Evolutionary conservation across 257 asterid genomes (phyloP), one percentile per base, ranked within the genome.

Genomic region (Ligustrum vulgare): DNA sequence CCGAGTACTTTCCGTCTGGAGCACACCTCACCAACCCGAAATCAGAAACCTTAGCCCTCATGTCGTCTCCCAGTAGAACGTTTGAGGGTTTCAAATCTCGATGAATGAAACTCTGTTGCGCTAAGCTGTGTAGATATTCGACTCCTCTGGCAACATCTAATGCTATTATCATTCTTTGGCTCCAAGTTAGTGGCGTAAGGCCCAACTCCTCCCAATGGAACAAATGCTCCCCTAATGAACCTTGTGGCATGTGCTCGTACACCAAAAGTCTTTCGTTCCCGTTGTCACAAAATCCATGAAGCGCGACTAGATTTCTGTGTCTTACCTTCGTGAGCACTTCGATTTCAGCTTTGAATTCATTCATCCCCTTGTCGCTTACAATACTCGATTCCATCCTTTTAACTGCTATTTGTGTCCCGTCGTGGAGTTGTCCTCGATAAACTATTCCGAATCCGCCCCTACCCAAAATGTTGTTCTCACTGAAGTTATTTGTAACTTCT

Each of bases 11-110:
- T 1, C 92, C 90, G 36, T 86, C 91, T 1, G 94, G 94, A 5
- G 98, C 94, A 11, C 84, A 81, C 71, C 84, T 87, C 49, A 95
- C 99, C 86, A 95, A 74, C 33, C 99, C 99, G 63, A 95, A 94
- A 86, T 94, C 99, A 0, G 98, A 81, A 77, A 94, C 99, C 82
- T 94, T 94, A 10, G 97, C 98, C 78, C 94, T 92, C 93, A 89
- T 80, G 45, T 90, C 93, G 75, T 94, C 91, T 67, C 94, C 96
- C 3, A 94, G 82, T 54, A 94, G 96, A 71, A 94, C 84, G 70
- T 94, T 94, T 2, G 97, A 86, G 0, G 99, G 97, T 70, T 94
- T 94, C 76, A 94, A 78, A 83, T 94, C 99, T 72, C 99, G 82
- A 68, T 94, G 99, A 66, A 94, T 94, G 82, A 94, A 94, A 75